phyloP scores from a whole-genome alignment of 2,329 filamentous ascomycete species.

The Penicillium verrucosum region DNA sequence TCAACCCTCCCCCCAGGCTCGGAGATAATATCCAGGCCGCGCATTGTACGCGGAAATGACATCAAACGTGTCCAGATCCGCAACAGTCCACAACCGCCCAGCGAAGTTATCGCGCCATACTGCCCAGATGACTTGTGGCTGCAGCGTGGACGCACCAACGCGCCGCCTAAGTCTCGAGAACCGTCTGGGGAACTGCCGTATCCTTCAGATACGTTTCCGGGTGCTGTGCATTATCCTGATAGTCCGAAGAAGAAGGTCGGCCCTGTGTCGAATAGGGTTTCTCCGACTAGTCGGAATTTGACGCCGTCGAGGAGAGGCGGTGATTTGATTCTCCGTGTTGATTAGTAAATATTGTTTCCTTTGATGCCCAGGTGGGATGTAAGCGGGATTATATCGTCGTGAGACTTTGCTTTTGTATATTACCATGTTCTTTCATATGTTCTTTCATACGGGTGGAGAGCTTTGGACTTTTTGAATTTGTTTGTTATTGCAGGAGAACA shows the following conservation, averaged over 20 bases:
- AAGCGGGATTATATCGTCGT: neutral
- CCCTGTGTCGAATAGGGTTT: constrained; percentile 9
- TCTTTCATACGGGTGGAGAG: neutral
- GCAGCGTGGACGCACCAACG: constrained; percentile 12
- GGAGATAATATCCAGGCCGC: constrained; percentile 33
- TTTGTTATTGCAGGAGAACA: neutral
- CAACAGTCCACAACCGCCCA: constrained; percentile 27
- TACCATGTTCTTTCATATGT: neutral
- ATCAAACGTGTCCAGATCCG: constrained; percentile 34
- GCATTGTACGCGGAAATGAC: constrained; percentile 32
- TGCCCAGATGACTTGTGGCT: constrained; percentile 32
- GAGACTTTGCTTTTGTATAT: neutral
- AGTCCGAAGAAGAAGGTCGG: constrained; percentile 23
- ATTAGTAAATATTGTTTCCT: constrained; percentile 15
- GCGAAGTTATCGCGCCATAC: constrained; percentile 25
- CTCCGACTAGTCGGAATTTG: constrained; percentile 28
- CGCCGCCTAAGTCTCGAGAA: neutral
- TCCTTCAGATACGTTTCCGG: constrained; percentile 17
- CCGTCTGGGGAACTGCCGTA: constrained; percentile 13
- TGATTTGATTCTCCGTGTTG: constrained; percentile 34
- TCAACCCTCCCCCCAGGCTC: constrained; percentile 24
- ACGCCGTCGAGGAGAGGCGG: constrained; percentile 31
- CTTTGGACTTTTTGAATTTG: neutral
- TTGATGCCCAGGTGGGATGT: neutral
- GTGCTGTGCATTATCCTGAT: constrained; percentile 16